Evolutionary conservation across 2,329 filamentous ascomycete species (phyloP), one percentile per base, ranked within the genome.

Genomic region (Colletotrichum gloeosporioides): DNA sequence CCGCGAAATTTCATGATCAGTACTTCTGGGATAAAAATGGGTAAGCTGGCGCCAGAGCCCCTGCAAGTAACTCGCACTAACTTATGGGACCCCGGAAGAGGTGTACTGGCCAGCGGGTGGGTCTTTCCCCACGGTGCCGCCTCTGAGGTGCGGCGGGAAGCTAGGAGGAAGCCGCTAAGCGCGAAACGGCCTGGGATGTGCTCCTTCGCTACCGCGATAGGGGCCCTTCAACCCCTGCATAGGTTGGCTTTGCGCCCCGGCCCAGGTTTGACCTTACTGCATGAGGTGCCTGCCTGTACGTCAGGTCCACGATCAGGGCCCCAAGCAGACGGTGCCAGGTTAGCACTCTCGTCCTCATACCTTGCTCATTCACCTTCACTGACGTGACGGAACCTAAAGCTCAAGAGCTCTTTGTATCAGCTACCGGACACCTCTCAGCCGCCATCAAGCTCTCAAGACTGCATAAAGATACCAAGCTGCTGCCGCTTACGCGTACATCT

Each of bases 161-260:
- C 73, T 63, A 53, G 27, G 57, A 29, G 57, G 29, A 36, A 63
- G 55, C 68, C 68, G 68, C 69, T 71, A 71, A 34, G 34, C 68
- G 68, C 68, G 57, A 70, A 70, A 70, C 68, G 22, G 68, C n/a
- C 68, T 53, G 68, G 68, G 68, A 63, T 63, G 27, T 63, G 34
- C 55, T 29, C 27, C 25, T 12, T 66, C 63, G 34, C 36, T 66
- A 44, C 63, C 63, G 63, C 63, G 15, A 44, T 31, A 66, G 63
- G 62, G 57, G 34, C 10, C 6, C 36, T n/a, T 18, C 29, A 44
- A 70, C 68, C 68, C 68, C 68, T 70, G 68, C 68, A 31, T 32
- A 39, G 36, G 15, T 70, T 39, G 27, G 22, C 67, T 49, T 31
- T 66, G 31, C 55, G 29, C 67, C 67, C 67, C 67, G 55, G 55